Evolutionary conservation across 2,329 filamentous ascomycete species (phyloP), one percentile per base, ranked within the genome.

Genomic region (Paecilomyces variotii): DNA sequence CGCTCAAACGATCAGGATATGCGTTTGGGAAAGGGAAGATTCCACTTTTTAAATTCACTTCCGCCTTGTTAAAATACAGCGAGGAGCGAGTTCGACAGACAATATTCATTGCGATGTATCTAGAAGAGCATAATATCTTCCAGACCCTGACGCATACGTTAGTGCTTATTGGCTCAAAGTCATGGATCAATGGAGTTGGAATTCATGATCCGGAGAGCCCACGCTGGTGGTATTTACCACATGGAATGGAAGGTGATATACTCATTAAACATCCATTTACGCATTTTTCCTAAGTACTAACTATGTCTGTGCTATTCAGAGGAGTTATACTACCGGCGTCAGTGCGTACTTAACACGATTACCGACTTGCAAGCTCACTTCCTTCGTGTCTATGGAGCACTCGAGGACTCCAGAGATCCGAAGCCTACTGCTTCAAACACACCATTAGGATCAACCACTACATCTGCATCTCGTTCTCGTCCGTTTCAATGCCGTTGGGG

Each of bases 341-440:
- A 76, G 60, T 73, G 66, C 55, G 67, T 78, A 45, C 58, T 78
- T 19, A 72, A 76, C 56, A 78, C 75, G 4, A 72, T 78, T 26
- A 72, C 69, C 32, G 74, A 77, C 50, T 62, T 78, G 14, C 76
- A 78, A 60, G 71, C 70, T 5, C 66, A 75, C 59, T 78, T 78
- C 55, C 67, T 78, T 28, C 68, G 71, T 32, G 64, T 68, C 6
- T 78, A 75, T 56, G 74, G 74, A n/a, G 71, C 70, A 19, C 60
- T 74, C n/a, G 68, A 73, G 57, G 67, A 69, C 14, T 59, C 63
- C 26, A 59, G 59, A 12, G 55, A 57, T 27, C 56, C 64, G n/a
- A 64, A 61, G 60, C 53, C 65, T 4, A 49, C 59, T 50, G 53
- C 58, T 39, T 32, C 54, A 57, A 53, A 27, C 49, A 63, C 28